phyloP scores from a whole-genome alignment of 805 yeast genomes.

The Candida suzukii region DNA sequence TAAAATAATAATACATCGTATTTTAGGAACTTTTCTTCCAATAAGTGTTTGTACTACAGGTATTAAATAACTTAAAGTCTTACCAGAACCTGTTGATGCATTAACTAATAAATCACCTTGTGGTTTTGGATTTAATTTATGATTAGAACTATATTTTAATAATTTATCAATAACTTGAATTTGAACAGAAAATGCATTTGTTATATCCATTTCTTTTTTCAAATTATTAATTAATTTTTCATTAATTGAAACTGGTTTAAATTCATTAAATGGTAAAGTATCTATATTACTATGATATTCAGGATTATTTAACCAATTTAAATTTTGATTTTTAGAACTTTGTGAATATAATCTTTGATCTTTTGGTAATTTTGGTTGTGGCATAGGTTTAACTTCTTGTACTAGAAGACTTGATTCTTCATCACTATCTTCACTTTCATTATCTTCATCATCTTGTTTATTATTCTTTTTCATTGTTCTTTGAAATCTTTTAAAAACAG shows the following conservation, averaged over 20 bases:
- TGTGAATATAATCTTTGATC: constrained; percentile 34
- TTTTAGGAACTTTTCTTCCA: constrained; percentile 57
- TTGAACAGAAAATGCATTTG: constrained; percentile 72
- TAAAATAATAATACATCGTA: constrained; percentile 72
- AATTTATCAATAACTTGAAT: constrained; percentile 52
- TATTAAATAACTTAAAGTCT: constrained; percentile 80
- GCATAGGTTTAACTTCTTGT: constrained; percentile 60
- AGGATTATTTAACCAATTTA: constrained; percentile 68
- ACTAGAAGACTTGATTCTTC: constrained; percentile 12
- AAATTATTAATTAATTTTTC: constrained; percentile 40
- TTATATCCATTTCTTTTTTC: constrained; percentile 32
- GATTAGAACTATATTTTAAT: constrained; percentile 34
- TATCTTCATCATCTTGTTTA: constrained; percentile 6
- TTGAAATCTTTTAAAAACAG: constrained; percentile 48
- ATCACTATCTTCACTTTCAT: constrained; percentile 12
- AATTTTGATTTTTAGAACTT: constrained; percentile 24
- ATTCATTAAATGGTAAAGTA: constrained; percentile 40
- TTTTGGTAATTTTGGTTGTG: constrained; percentile 70
- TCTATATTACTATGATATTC: constrained; percentile 42
- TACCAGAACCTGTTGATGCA: constrained; percentile 95
- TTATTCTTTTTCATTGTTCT: constrained; percentile 25
- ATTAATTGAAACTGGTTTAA: constrained; percentile 34
- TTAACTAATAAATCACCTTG: constrained; percentile 79
- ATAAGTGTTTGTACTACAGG: constrained; percentile 72
- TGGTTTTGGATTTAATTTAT: constrained; percentile 40